Conservation (phyloP, 2,329 filamentous ascomycete genomes). For the Penicillium sp. region DNA sequence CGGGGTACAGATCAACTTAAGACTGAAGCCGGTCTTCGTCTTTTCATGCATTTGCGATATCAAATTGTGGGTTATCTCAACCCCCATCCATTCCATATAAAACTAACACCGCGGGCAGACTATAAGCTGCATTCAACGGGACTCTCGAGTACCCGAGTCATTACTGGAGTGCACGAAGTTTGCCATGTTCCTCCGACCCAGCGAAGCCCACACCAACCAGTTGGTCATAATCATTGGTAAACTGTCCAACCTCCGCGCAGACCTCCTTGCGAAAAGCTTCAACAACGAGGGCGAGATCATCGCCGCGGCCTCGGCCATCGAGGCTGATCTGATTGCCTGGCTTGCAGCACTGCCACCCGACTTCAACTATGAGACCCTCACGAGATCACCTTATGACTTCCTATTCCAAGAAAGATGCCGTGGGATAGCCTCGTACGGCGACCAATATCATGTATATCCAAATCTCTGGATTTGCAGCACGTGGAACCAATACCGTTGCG, state of each 20-base stretch:
- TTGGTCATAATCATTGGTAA: slow-evolving; percentile 29
- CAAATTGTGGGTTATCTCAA: slow-evolving; percentile 49
- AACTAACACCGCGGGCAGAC: slow-evolving; percentile 27
- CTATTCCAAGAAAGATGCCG: slow-evolving; percentile 37
- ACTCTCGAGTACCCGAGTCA: slow-evolving; percentile 30
- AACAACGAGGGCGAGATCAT: slow-evolving; percentile 31
- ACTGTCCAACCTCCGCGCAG: slow-evolving; percentile 35
- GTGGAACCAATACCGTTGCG: slow-evolving; percentile 62
- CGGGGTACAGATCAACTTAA: slow-evolving; percentile 40
- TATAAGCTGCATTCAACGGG: slow-evolving; percentile 37
- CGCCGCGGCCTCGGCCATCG: slow-evolving; percentile 31
- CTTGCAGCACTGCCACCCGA: slow-evolving; percentile 27
- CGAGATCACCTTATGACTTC: slow-evolving; percentile 25
- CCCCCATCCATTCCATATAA: neutral
- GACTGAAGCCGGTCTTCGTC: slow-evolving; percentile 48
- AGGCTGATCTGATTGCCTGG: slow-evolving; percentile 36
- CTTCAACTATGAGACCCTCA: slow-evolving; percentile 28
- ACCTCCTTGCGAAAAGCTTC: slow-evolving; percentile 28
- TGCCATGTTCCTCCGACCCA: slow-evolving; percentile 29
- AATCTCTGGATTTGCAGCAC: slow-evolving; percentile 55
- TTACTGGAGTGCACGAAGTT: slow-evolving; percentile 33
- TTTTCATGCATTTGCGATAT: slow-evolving; percentile 57
- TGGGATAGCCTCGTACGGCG: slow-evolving; percentile 42
- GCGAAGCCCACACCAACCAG: slow-evolving; percentile 29
- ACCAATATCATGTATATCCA: slow-evolving; percentile 56